These are phyloP conservation scores for Rutstroemia sp. DNA, from an alignment of 2,329 filamentous ascomycete species.

Conservation along the genomic window DNA sequence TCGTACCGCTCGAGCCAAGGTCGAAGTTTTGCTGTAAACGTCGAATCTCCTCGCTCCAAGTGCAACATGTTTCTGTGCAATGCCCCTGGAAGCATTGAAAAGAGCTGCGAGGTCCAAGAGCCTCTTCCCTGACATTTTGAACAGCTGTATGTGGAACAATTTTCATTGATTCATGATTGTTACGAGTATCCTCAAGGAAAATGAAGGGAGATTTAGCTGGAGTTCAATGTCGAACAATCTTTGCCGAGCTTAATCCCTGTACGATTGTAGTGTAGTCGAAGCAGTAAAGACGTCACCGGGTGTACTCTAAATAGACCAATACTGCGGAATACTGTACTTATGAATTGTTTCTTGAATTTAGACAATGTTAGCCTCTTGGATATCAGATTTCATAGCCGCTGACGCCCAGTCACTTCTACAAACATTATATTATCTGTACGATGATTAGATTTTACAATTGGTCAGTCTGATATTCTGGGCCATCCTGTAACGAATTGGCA, in stretches of 20 bases:
- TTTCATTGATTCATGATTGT: slow-evolving; percentile 16
- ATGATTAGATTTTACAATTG: background rate
- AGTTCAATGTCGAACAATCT: background rate
- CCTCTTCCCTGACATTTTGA: slow-evolving; percentile 50
- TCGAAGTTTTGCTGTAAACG: slow-evolving; percentile 56
- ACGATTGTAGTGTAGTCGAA: background rate
- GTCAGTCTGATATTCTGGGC: background rate
- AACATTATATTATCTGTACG: too few species aligned
- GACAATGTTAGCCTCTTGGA: too few species aligned
- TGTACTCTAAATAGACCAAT: too few species aligned
- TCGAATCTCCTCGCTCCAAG: slow-evolving; percentile 53
- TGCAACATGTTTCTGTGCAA: slow-evolving; percentile 56
- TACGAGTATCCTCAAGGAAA: background rate
- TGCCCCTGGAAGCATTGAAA: slow-evolving; percentile 59
- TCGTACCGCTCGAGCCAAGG: slow-evolving; percentile 54
- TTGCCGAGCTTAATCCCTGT: slow-evolving; percentile 5
- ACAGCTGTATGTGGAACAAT: background rate
- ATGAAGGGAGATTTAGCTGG: background rate
- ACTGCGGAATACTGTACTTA: too few species aligned
- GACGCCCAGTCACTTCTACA: too few species aligned
- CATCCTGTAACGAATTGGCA: too few species aligned
- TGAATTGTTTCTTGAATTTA: too few species aligned
- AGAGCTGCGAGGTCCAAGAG: slow-evolving; percentile 65
- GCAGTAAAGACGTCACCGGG: too few species aligned
- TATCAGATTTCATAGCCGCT: too few species aligned